Evolutionary conservation across 1,284 basidiomycete species (phyloP).

Genomic region (Ganoderma meredithae): DNA sequence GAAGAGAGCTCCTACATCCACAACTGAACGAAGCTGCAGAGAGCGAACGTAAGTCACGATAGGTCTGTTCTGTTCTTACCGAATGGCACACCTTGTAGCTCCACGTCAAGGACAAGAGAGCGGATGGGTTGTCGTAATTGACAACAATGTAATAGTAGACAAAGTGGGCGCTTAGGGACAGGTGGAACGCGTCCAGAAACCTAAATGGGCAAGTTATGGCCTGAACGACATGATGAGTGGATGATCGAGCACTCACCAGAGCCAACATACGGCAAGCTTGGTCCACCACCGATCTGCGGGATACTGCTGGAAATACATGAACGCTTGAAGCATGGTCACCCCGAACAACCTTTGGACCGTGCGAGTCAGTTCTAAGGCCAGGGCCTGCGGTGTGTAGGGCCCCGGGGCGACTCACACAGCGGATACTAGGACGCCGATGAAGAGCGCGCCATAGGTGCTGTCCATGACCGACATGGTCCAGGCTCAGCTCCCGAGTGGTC

Average conservation of each 20-base stretch:
- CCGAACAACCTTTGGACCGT: slow-evolving; percentile 47
- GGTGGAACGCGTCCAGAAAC: slow-evolving; percentile 35
- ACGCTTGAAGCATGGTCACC: slow-evolving; percentile 49
- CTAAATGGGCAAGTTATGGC: slow-evolving; percentile 16
- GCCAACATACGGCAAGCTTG: slow-evolving; percentile 46
- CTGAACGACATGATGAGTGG: neutral
- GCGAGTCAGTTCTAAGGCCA: neutral
- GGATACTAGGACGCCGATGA: slow-evolving; percentile 36
- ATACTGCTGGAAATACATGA: slow-evolving; percentile 49
- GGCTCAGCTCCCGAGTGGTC: neutral
- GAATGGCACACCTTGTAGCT: slow-evolving; percentile 34
- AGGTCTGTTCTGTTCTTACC: neutral
- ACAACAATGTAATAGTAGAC: slow-evolving; percentile 38
- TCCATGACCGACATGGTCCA: slow-evolving; percentile 31
- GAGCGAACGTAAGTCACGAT: neutral
- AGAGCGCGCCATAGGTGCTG: slow-evolving; percentile 36
- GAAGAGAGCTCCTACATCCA: slow-evolving; percentile 28
- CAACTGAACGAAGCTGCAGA: slow-evolving; percentile 31
- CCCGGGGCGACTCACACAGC: slow-evolving; percentile 31
- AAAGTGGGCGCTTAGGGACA: slow-evolving; percentile 35
- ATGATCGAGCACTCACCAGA: slow-evolving; percentile 27
- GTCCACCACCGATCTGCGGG: slow-evolving; percentile 45
- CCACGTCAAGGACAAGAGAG: slow-evolving; percentile 33
- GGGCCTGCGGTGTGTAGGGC: neutral
- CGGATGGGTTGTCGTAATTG: slow-evolving; percentile 30